These are phyloP conservation scores for Rubia yunnanensis DNA, from an alignment of 257 asterid species.

Conservation along the genomic window DNA sequence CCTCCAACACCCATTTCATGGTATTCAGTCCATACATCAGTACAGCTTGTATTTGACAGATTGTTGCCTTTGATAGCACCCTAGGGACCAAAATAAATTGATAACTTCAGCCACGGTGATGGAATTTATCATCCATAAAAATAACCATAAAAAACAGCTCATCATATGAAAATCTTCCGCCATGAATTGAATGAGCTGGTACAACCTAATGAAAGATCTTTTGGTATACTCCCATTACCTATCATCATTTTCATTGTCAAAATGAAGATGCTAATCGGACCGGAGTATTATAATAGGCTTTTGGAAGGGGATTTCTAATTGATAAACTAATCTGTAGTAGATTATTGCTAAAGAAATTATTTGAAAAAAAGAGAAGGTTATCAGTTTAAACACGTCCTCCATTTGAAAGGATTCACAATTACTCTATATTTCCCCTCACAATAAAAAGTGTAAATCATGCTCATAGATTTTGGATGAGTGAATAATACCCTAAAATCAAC, in stretches of 20 bases:
- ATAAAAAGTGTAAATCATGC: not conserved
- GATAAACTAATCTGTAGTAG: not conserved
- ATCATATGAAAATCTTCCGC: not conserved
- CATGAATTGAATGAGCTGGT: not conserved
- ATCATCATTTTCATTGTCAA: not conserved
- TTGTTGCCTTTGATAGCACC: conserved; percentile 55
- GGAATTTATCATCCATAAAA: not conserved
- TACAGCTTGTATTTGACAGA: conserved; percentile 49
- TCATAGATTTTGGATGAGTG: not conserved
- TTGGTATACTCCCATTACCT: not conserved
- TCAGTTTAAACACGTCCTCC: not conserved
- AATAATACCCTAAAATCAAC: conserved; percentile 58
- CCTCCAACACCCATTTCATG: conserved; percentile 69
- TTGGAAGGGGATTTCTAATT: not conserved
- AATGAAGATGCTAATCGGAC: not conserved
- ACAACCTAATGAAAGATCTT: not conserved
- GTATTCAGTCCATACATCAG: conserved; percentile 74
- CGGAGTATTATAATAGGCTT: too few relatives aligned
- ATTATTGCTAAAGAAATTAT: not conserved
- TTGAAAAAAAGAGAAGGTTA: not conserved
- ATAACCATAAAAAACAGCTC: not conserved
- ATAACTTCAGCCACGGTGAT: not conserved
- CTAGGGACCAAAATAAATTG: conserved; percentile 23
- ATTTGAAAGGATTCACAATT: not conserved
- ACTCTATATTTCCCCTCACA: not conserved